Evolutionary conservation across 768 basidiomycete genomes (phyloP).

Genomic region (Xerocomellus dryophilus): DNA sequence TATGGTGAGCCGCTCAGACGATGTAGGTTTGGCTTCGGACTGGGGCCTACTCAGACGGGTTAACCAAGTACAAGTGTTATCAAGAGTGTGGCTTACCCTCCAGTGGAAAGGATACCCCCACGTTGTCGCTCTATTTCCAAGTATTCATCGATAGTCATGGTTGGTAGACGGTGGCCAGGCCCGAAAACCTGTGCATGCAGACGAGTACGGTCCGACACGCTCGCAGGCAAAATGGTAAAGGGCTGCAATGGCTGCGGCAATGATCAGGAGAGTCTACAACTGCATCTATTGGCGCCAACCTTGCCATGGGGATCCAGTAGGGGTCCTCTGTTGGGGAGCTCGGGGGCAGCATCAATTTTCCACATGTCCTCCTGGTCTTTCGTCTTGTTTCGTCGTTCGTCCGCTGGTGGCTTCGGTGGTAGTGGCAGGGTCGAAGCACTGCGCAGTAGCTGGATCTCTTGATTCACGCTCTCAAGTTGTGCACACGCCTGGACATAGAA

Average conservation of each 20-base stretch:
- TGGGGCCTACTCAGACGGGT: slow-evolving; percentile 47
- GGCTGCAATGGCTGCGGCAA: slow-evolving; percentile 72
- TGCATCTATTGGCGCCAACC: slow-evolving; percentile 40
- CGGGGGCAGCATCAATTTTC: slow-evolving; percentile 63
- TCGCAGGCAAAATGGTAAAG: slow-evolving; percentile 87
- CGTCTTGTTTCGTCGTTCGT: slow-evolving; percentile 39
- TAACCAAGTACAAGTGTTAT: neutral
- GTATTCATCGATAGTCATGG: slow-evolving; percentile 96
- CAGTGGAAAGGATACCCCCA: slow-evolving; percentile 84
- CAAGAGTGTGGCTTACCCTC: slow-evolving; percentile 60
- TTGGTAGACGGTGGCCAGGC: slow-evolving; percentile 79
- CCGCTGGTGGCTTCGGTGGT: slow-evolving; percentile 24
- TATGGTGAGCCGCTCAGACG: slow-evolving; percentile 71
- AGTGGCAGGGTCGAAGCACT: slow-evolving; percentile 47
- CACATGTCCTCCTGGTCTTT: slow-evolving; percentile 58
- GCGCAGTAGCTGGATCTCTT: slow-evolving; percentile 69
- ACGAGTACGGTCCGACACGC: slow-evolving; percentile 61
- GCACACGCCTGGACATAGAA: slow-evolving; percentile 65
- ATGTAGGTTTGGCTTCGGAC: slow-evolving; percentile 63
- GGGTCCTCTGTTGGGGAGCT: slow-evolving; percentile 50
- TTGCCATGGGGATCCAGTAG: slow-evolving; percentile 75
- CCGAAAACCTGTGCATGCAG: slow-evolving; percentile 82
- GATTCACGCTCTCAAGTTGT: slow-evolving; percentile 62
- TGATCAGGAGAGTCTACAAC: slow-evolving; percentile 3
- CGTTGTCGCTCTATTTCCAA: slow-evolving; percentile 78